These are phyloP conservation scores for Chondrostereum purpureum DNA, from an alignment of 1,284 basidiomycete genomes.

Conservation along the genomic window DNA sequence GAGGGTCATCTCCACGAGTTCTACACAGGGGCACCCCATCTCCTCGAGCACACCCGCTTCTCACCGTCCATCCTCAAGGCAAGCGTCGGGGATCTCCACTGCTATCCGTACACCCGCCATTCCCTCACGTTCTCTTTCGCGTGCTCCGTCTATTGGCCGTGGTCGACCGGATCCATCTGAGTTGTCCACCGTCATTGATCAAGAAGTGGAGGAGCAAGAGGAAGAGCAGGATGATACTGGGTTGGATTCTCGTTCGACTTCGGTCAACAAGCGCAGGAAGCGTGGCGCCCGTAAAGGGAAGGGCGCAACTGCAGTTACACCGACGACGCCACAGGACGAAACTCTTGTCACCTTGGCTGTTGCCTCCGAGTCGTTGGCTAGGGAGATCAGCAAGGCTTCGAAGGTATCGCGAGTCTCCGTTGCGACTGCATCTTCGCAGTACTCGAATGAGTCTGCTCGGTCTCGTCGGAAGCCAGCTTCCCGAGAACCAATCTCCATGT, in stretches of 20 bases:
- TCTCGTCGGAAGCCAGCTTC: slow-evolving; percentile 7
- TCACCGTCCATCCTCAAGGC: slow-evolving; percentile 60
- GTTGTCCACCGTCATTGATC: slow-evolving; percentile 46
- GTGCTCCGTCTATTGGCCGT: slow-evolving; percentile 52
- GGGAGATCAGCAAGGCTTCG: slow-evolving; percentile 69
- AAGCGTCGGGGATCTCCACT: slow-evolving; percentile 38
- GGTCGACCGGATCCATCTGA: slow-evolving; percentile 37
- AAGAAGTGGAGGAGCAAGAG: slow-evolving; percentile 38
- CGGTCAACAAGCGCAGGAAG: slow-evolving; percentile 70
- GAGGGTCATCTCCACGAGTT: slow-evolving; percentile 47
- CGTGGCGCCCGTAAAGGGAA: slow-evolving; percentile 73
- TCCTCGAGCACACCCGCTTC: slow-evolving; percentile 57
- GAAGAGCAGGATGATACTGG: slow-evolving; percentile 30
- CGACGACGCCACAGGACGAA: slow-evolving; percentile 36
- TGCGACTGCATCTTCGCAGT: background rate
- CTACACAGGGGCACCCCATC: slow-evolving; percentile 54
- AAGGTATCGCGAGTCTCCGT: slow-evolving; percentile 21
- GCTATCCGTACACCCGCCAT: slow-evolving; percentile 41
- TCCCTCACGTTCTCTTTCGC: slow-evolving; percentile 48
- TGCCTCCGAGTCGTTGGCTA: slow-evolving; percentile 76
- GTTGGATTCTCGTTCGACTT: slow-evolving; percentile 47
- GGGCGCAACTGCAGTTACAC: slow-evolving; percentile 28
- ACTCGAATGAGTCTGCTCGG: background rate
- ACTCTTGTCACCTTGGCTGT: slow-evolving; percentile 67
- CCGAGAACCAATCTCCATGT: slow-evolving; percentile 36